Evolutionary conservation across 345 rosid species (phyloP), one percentile per base, ranked within the genome.

Genomic region (Citrus hindsii): DNA sequence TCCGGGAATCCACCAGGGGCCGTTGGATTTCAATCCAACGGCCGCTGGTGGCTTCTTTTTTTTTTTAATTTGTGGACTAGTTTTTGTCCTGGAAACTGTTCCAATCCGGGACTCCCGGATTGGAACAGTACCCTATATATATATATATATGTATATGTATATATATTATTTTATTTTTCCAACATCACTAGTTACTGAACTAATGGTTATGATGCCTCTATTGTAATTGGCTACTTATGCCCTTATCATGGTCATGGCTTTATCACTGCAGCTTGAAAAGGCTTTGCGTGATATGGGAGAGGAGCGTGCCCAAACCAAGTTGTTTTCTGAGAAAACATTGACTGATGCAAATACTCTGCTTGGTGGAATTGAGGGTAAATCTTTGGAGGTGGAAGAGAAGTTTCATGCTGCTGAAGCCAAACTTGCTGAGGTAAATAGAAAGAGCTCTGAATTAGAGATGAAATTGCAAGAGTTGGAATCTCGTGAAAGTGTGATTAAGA

Each of bases 391-490:
- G 71, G 92, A 93, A 77, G 84, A 73, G 78, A 89, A 88, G 86
- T 69, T 89, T 70, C 80, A 28, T n/a, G 74, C 74, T 68, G 92
- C 92, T 75, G 93, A 86, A 72, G 87, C 85, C 67, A 91, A 91
- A 88, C 94, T 93, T 76, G 83, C 86, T 30, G 94, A 89, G 82
- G 82, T 89, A 62, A 86, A 84, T 69, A 76, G 87, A 76, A 95
- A 87, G 87, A 83, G 84, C 79, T 82, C 86, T 12, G 94, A 89
- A 73, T 75, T 93, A 85, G 97, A 95, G 75, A 58, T 83, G 85
- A 92, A 87, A 81, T 85, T 92, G 81, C 87, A 88, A 67, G 97
- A 93, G 77, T 51, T 91, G 84, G 96, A 87, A 82, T 82, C 90
- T 33, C 93, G 91, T 27, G 94, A 95, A 79, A 86, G 79, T 75